Conservation (phyloP, 352 stramenopile genomes). For the Globisporangium middletonii region DNA sequence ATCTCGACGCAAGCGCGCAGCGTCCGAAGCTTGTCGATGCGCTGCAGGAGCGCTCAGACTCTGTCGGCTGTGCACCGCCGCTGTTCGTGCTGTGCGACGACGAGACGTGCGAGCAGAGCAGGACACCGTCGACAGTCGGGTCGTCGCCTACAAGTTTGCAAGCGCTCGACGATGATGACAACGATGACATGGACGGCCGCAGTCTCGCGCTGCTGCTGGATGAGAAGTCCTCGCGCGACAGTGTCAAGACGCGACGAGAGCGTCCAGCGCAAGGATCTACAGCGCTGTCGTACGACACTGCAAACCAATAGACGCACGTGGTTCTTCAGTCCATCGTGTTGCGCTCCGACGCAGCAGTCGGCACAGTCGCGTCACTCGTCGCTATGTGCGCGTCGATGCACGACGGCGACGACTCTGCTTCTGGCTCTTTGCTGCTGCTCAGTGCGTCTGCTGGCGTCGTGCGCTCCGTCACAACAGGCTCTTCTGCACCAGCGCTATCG, state of each 20-base stretch:
- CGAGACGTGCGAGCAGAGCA: not conserved
- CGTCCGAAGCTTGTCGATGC: not conserved
- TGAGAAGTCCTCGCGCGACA: no score
- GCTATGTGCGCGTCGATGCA: not conserved
- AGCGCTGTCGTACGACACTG: not conserved
- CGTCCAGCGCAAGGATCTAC: not conserved
- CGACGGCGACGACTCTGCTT: not conserved
- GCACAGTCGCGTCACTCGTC: not conserved
- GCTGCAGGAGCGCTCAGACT: no score
- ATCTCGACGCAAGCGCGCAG: constrained; percentile 16
- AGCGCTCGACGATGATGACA: constrained; percentile 1
- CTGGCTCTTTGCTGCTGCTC: not conserved
- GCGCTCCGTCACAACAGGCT: not conserved
- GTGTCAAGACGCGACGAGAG: no score
- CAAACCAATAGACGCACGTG: not conserved
- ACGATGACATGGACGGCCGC: not conserved
- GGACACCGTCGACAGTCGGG: constrained; percentile 8
- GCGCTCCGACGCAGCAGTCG: not conserved
- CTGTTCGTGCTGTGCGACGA: not conserved
- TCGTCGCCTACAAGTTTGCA: constrained; percentile 9
- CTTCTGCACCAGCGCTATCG: not conserved
- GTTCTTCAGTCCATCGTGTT: no score
- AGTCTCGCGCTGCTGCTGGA: not conserved
- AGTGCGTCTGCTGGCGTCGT: not conserved
- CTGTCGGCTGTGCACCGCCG: no score